Conservation (phyloP, 2,329 filamentous ascomycete genomes). For the Colletotrichum coccodes region DNA sequence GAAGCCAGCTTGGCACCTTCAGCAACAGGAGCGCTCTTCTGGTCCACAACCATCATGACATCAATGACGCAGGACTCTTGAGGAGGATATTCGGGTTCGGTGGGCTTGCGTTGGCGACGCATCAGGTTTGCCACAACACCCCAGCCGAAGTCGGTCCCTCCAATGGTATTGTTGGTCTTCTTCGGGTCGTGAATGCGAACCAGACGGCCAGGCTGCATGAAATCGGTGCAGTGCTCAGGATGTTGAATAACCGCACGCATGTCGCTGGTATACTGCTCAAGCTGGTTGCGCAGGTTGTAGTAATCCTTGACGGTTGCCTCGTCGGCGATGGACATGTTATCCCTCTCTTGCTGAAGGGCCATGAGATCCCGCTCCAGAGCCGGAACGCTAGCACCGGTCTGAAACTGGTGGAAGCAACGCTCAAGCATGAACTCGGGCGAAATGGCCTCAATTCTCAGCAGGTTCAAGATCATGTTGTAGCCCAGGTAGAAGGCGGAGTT, state of each 20-base stretch:
- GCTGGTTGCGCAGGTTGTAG: slow-evolving; percentile 86
- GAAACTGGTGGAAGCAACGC: slow-evolving; percentile 97
- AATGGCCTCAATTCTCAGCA: slow-evolving; percentile 98
- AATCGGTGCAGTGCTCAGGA: slow-evolving; percentile 85
- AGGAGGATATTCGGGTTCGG: slow-evolving; percentile 73
- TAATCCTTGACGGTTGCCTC: slow-evolving; percentile 94
- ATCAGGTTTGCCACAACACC: slow-evolving; percentile 84
- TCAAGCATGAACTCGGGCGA: slow-evolving; percentile 99
- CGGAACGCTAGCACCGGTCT: slow-evolving; percentile 90
- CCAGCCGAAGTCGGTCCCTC: slow-evolving; percentile 89
- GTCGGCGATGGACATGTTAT: slow-evolving; percentile 81
- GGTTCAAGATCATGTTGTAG: slow-evolving; percentile 99
- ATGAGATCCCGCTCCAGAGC: slow-evolving; percentile 84
- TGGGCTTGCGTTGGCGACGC: slow-evolving; percentile 73
- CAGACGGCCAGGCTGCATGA: slow-evolving; percentile 87
- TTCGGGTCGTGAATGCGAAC: slow-evolving; percentile 83
- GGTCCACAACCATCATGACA: slow-evolving; percentile 74
- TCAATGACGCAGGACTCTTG: slow-evolving; percentile 87
- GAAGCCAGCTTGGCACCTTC: slow-evolving; percentile 45
- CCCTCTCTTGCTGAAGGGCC: slow-evolving; percentile 79
- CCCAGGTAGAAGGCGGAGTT: slow-evolving; percentile 98
- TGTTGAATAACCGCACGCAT: slow-evolving; percentile 94
- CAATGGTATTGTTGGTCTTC: slow-evolving; percentile 46
- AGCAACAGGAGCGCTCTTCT: slow-evolving; percentile 59
- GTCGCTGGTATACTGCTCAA: slow-evolving; percentile 85